A percentile compares a stretch with the other conserved stretches of the same genome.
These are phyloP conservation scores for Botryosphaeria dothidea DNA, from an alignment of 2,329 filamentous ascomycete species.

Conservation along the genomic window DNA sequence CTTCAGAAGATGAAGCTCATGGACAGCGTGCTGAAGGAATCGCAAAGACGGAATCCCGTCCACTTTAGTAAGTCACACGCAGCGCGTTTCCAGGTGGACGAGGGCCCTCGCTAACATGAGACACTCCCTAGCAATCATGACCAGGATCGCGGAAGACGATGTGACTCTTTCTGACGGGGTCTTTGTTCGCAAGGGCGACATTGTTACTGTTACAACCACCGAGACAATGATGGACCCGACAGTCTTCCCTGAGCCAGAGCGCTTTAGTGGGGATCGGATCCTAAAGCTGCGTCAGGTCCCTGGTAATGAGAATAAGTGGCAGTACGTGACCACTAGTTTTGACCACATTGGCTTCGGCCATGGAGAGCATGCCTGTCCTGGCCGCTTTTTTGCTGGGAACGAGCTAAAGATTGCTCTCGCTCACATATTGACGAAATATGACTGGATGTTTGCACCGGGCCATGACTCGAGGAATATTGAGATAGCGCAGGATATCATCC, in stretches of 20 bases:
- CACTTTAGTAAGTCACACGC: not conserved
- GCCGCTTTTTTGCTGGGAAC: conserved; percentile 33
- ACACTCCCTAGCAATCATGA: not conserved
- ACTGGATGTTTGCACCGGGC: conserved; percentile 13
- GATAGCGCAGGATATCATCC: not conserved
- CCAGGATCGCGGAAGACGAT: not conserved
- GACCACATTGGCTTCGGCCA: not conserved
- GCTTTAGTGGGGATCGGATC: not conserved
- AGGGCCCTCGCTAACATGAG: not conserved
- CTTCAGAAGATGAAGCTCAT: not conserved
- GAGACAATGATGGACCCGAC: not conserved
- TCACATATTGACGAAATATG: conserved; percentile 28
- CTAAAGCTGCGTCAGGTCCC: not conserved
- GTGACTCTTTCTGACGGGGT: not conserved
- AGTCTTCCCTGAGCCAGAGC: not conserved
- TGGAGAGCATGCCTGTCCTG: conserved; percentile 31
- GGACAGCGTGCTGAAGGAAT: conserved; percentile 20
- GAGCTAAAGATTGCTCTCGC: conserved; percentile 36
- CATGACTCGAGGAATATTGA: not conserved
- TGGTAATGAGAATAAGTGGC: not conserved
- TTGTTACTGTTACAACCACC: not conserved
- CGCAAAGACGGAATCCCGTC: conserved; percentile 14
- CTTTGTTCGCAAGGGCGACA: not conserved
- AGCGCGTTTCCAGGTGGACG: not conserved
- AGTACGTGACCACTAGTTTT: not conserved